Conservation (phyloP, 371 early-diverging fungal genomes). For the Mycotypha africana region DNA sequence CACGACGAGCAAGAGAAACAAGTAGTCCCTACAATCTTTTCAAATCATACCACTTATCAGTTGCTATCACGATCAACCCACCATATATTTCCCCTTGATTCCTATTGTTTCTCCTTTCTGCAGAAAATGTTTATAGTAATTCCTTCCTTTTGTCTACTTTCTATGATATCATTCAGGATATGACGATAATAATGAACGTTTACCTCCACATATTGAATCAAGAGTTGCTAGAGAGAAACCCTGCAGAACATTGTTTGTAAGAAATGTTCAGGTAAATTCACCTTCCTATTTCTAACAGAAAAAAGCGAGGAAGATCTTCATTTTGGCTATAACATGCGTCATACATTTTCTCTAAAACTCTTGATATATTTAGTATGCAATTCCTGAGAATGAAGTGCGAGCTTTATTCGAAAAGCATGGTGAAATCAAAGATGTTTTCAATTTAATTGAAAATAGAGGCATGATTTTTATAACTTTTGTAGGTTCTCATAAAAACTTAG, state of each 20-base stretch:
- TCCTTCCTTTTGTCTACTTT: not conserved
- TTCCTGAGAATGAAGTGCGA: constrained; percentile 31
- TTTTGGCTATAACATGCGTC: too few species aligned
- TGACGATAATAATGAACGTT: constrained; percentile 18
- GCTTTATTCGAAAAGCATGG: constrained; percentile 40
- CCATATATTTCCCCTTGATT: too few species aligned
- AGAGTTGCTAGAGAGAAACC: constrained; percentile 45
- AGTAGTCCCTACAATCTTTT: too few species aligned
- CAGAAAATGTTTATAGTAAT: not conserved
- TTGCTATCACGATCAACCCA: too few species aligned
- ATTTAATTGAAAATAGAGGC: constrained; percentile 43
- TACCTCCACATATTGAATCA: constrained; percentile 35
- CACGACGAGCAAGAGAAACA: too few species aligned
- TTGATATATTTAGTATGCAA: constrained; percentile 25
- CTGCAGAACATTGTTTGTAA: constrained; percentile 49
- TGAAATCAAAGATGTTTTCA: constrained; percentile 45
- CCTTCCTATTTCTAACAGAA: not conserved
- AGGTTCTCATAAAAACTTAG: constrained; percentile 28
- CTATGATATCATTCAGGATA: constrained; percentile 6
- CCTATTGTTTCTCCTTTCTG: too few species aligned
- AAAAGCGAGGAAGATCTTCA: not conserved
- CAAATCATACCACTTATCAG: too few species aligned
- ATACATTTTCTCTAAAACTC: not conserved
- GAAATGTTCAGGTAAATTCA: constrained; percentile 52
- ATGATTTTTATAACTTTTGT: constrained; percentile 54